These are phyloP conservation scores for Iodosphaeria phyllophila DNA, from an alignment of 2,329 filamentous ascomycete genomes.

Conservation along the genomic window DNA sequence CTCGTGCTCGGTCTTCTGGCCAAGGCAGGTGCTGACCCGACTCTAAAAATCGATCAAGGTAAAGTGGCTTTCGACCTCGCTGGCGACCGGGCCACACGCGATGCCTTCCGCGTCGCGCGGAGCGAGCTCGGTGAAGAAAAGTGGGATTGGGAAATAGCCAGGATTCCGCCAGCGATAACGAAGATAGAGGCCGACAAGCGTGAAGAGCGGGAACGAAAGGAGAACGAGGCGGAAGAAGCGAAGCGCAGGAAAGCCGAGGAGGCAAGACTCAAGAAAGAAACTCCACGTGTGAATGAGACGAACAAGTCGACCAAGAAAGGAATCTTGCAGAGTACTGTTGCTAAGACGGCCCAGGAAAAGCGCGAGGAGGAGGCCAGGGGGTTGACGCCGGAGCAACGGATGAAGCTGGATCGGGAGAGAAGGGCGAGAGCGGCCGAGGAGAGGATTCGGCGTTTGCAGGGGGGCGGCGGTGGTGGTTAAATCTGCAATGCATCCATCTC, in stretches of 20 bases:
- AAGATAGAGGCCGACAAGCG: conserved; percentile 53
- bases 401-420: conserved; percentile 70
- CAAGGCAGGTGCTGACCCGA: conserved; percentile 60
- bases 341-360: conserved; percentile 62
- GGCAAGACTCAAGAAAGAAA: conserved; percentile 50
- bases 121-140: conserved; percentile 57
- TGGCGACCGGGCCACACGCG: conserved; percentile 68
- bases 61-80: conserved; percentile 75
- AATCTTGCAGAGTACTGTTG: conserved; percentile 34
- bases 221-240: conserved; percentile 48
- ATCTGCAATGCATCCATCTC: neutral
- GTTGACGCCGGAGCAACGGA: conserved; percentile 71
- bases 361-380: conserved; percentile 72
- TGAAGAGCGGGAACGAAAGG: conserved; percentile 49
- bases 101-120: conserved; percentile 80
- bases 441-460: conserved; percentile 51
- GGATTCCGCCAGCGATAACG: conserved; percentile 52
- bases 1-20: conserved; percentile 61
- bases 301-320: conserved; percentile 23
- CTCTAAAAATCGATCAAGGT: conserved; percentile 50
- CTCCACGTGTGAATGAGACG: conserved; percentile 28
- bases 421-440: conserved; percentile 85
- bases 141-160: conserved; percentile 64
- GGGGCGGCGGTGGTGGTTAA: conserved; percentile 9
- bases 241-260: conserved; percentile 57